Base-by-base conservation (phyloP, 805 yeast genomes). In the Saccharomycopsis fermentans region DNA sequence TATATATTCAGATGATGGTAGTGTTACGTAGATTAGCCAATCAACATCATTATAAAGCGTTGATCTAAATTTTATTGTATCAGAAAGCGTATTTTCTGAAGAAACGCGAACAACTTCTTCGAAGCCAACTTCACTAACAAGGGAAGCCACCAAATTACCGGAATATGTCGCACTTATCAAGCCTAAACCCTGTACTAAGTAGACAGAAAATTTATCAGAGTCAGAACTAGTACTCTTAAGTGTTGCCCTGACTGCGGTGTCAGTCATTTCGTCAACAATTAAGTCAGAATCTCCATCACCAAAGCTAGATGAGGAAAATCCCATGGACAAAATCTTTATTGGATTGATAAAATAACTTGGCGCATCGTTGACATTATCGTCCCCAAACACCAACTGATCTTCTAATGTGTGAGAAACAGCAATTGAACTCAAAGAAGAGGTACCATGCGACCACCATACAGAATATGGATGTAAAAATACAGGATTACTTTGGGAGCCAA, bases 401-500 rank as follows among this genome's bases (percentile, higher is more conserved):
- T 77, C 76, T 2, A 75, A 74, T 0, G 86, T 80, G 64, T 88
- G 90, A 35, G 87, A 78, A 54, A 86, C 73, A 0, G 87, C 90
- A 50, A 88, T 66, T 1, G 95, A 95, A 54, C 69, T 70, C 57
- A 74, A 11, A 71, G 72, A 57, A 78, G 81, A 55, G 14, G n/a
- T 47, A 11, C 29, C 32, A 26, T 27, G 16, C 74, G 79, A 5
- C 84, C 74, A 62, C 76, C 75, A 92, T 91, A 87, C 9, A 87
- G 70, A 19, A 88, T 87, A 87, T 1, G 96, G 96, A 64, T 85
- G 90, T 0, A 92, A 81, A 89, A 90, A 88, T 0, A 82, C 79
- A 0, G 92, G 88, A 58, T 78, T 73, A 1, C 81, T 79, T 66
- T 86, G 91, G 59, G 77, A 76, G 0, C 78, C 90, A 39, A 87